Base-by-base conservation (phyloP, 805 yeast genomes). In the Grigorovia humatica region DNA sequence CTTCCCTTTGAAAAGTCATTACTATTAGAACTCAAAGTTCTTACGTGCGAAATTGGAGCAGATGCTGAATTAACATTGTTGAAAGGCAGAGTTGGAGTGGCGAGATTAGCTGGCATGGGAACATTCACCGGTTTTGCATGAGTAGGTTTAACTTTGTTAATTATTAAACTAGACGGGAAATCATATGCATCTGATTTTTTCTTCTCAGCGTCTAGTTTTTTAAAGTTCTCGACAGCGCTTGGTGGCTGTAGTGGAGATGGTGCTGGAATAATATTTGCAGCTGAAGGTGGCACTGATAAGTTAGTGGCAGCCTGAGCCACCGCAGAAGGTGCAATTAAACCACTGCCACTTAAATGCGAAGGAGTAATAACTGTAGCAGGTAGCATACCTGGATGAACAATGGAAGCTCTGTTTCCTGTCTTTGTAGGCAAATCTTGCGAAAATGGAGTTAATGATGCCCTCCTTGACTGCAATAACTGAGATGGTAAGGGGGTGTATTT, bases 141-240 rank as follows among this genome's bases (percentile, higher is more conserved):
- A 55, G 52, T 70, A 44, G 57, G 57, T 42, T 59, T 63, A 54
- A 51, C 55, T 59, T 60, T 71, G 20, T 69, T 71, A 1, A 75
- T 68, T 12, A 83, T 67, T 45, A 85, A 62, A 46, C 74, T 79
- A 19, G 72, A 68, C 1, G 91, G 91, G 59, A 85, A 83, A 60
- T 85, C 93, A 58, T 83, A 85, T 0, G 89, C 88, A 67, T 83
- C 88, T n/a, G 82, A 77, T 62, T 80, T 82, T 58, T 77, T 76
- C 64, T 82, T 81, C 43, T 71, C 70, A n/a, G 66, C 67, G 50
- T 70, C 72, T 17, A 79, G 61, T 47, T 71, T 70, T 51, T 59
- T 55, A 2, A 47, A 29, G 18, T 27, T 38, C 9, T 32, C 42
- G 15, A 38, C 46, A 17, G 32, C 15, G n/a, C 30, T 18, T 2